Base-by-base conservation (phyloP, 2,329 filamentous ascomycete species). In the Purpureocillium lavendulum region DNA sequence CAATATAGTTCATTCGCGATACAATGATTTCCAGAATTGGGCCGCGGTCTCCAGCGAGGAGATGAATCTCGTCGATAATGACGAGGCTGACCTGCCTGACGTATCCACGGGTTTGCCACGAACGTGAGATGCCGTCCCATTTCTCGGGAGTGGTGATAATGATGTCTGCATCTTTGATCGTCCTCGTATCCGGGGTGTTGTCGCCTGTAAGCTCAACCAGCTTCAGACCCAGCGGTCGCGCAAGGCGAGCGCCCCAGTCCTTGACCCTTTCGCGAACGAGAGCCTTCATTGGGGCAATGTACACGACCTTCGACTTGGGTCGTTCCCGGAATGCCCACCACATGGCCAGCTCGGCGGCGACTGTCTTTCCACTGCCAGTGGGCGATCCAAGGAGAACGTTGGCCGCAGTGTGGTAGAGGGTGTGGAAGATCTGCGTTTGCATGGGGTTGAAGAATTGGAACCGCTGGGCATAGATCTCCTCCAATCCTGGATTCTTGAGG, bases 131-230 rank as follows among this genome's bases (percentile, higher is more conserved):
- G 76, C 94, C 94, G 58, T 98, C 94, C 92, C 92, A 98, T 60
- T 98, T 98, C 65, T 98, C 92, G n/a, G 92, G 94, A 0, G 94
- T 98, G 0, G 92, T 98, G 53, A 98, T 88, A 52, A 98, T 98
- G 45, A 98, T 87, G 58, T 98, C 92, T 4, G 92, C 92, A 56
- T 97, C 84, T 50, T 89, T 80, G 52, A 98, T 98, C 0, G 90
- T 96, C 37, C 87, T 76, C 1, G 92, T 98, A 56, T 98, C 92
- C 1, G 94, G 94, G 0, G 94, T 98, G 55, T 97, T 98, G 66
- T 98, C 92, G 69, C 71, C 89, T 11, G 94, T 98, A 67, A 98
- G 69, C 63, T 98, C 92, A 13, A 98, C 92, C 15, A 98, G 70
- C 61, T 87, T 94, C 46, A 97, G 60, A 0, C 89, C 88, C 67